Conservation (phyloP, 2,329 filamentous ascomycete species). For the Botryotinia narcissicola region DNA sequence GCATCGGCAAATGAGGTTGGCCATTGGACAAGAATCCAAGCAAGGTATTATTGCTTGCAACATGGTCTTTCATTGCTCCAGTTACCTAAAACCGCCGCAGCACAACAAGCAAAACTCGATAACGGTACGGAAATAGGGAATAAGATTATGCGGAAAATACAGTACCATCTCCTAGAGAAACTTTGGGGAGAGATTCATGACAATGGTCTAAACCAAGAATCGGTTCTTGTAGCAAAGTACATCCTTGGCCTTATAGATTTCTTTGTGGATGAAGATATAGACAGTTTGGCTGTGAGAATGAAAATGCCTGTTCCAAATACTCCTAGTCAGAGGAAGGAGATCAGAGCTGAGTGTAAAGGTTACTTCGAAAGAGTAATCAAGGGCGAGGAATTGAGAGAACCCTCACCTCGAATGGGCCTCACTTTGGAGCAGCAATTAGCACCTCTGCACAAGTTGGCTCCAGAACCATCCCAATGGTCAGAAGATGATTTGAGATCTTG, state of each 20-base stretch:
- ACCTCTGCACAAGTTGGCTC: background rate
- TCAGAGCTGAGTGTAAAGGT: background rate
- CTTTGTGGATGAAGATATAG: background rate
- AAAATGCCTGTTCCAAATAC: too few species aligned
- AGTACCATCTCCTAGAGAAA: conserved; percentile 1
- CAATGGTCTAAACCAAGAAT: background rate
- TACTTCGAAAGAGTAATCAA: background rate
- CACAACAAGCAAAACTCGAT: conserved; percentile 14
- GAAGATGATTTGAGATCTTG: conserved; percentile 16
- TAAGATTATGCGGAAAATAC: background rate
- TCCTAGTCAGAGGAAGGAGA: background rate
- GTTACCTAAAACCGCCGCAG: conserved; percentile 5
- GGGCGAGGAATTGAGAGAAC: background rate
- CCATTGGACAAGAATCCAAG: conserved; percentile 17
- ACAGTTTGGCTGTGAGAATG: background rate
- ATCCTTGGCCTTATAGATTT: background rate
- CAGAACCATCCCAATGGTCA: conserved; percentile 11
- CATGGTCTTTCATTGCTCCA: background rate
- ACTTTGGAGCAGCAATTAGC: background rate
- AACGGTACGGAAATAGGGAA: background rate
- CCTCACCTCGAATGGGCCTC: background rate
- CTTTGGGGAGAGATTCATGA: background rate
- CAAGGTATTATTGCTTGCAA: conserved; percentile 10
- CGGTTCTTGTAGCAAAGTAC: background rate
- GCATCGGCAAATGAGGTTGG: conserved; percentile 8